Conservation (phyloP, 805 yeast species). For the Lipomyces oligophaga region DNA sequence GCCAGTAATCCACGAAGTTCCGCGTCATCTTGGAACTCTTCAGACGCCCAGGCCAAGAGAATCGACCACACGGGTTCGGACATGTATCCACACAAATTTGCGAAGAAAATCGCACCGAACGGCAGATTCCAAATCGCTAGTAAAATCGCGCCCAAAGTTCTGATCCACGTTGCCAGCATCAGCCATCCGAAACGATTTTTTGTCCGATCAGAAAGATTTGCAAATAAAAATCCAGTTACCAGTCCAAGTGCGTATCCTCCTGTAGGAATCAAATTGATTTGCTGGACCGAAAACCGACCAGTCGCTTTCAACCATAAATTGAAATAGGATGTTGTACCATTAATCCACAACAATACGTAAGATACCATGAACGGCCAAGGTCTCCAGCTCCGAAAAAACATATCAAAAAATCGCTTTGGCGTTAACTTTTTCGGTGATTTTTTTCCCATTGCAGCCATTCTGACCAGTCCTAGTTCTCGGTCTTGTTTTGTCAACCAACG, state of each 20-base stretch:
- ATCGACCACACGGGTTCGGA: conserved; percentile 24
- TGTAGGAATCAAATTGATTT: conserved; percentile 38
- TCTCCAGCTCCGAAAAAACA: conserved; percentile 22
- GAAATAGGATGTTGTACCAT: conserved; percentile 30
- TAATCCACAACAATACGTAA: conserved; percentile 17
- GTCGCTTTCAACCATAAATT: conserved; percentile 36
- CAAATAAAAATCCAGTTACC: conserved; percentile 32
- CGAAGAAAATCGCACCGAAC: conserved; percentile 22
- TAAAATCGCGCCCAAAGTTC: conserved; percentile 14
- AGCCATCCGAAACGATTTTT: conserved; percentile 35
- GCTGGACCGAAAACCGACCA: conserved; percentile 28
- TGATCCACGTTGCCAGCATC: conserved; percentile 16
- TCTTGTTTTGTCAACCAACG: conserved; percentile 42
- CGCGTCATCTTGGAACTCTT: conserved; percentile 26
- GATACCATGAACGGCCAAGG: conserved; percentile 27
- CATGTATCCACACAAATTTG: conserved; percentile 15
- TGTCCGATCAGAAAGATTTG: conserved; percentile 36
- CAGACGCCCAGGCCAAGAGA: conserved; percentile 24
- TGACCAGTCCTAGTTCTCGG: conserved; percentile 11
- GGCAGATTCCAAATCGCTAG: conserved; percentile 21
- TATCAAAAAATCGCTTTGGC: conserved; percentile 17
- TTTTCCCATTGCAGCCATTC: conserved; percentile 22
- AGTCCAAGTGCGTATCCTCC: conserved; percentile 37
- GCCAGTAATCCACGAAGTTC: conserved; percentile 21
- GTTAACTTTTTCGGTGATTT: conserved; percentile 15